Evolutionary conservation across 2,329 filamentous ascomycete species (phyloP).

Genomic region (Trichoderma citrinoviride): DNA sequence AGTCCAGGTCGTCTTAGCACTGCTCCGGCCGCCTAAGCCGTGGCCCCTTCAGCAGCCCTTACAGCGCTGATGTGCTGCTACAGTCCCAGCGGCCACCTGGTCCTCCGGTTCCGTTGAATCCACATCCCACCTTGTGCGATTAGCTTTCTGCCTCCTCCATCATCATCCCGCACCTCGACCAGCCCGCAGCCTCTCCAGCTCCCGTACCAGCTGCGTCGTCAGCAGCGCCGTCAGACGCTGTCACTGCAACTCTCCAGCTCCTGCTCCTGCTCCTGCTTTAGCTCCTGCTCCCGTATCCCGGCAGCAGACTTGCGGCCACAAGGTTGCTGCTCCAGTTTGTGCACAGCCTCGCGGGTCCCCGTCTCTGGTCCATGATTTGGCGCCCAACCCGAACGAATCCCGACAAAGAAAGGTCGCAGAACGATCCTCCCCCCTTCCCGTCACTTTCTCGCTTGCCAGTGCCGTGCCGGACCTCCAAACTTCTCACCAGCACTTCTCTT

Average conservation of each 20-base stretch:
- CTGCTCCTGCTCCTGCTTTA: too few species aligned
- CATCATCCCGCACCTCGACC: conserved; percentile 8
- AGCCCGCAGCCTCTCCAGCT: conserved; percentile 1
- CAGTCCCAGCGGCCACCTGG: neutral
- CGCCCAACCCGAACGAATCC: conserved; percentile 22
- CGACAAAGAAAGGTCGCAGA: conserved; percentile 17
- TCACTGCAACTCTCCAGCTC: neutral
- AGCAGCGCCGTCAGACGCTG: conserved; percentile 17
- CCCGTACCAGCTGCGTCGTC: conserved; percentile 16
- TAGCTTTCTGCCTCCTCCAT: conserved; percentile 20
- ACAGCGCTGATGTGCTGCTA: neutral
- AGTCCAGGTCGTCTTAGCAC: neutral
- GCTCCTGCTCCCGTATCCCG: neutral
- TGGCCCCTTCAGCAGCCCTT: neutral
- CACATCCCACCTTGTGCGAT: conserved; percentile 8
- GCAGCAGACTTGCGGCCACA: conserved; percentile 18
- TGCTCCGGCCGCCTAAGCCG: neutral
- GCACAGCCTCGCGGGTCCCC: conserved; percentile 23
- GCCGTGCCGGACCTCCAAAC: conserved; percentile 9
- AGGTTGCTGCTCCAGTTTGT: conserved; percentile 19
- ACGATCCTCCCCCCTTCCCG: conserved; percentile 3
- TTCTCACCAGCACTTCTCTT: neutral
- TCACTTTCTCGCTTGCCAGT: conserved; percentile 6
- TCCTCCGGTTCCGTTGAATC: conserved; percentile 1
- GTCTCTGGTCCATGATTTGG: conserved; percentile 21